Base-by-base conservation (phyloP, 2,329 filamentous ascomycete genomes). In the Eutypa lata region DNA sequence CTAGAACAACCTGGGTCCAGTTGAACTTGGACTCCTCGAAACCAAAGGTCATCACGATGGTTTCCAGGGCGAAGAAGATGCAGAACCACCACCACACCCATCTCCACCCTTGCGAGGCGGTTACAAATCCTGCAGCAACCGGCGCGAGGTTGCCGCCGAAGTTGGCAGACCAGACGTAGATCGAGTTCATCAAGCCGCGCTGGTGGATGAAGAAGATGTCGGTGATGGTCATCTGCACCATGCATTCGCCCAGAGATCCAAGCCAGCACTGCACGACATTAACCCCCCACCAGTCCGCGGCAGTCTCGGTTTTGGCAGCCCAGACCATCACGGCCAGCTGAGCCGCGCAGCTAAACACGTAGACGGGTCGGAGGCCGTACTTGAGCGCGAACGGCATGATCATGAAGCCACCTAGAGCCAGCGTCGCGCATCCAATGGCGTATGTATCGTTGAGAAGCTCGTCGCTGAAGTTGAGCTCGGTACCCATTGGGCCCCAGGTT, bases 311-410 rank as follows among this genome's bases (percentile, higher is more conserved):
- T 10, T 10, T 5, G 1, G 72, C 71, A 28, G 74, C 73, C 78
- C 78, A 81, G 47, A 81, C 69, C 45, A 70, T 75, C 5, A 73
- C 72, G 0, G 70, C 69, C 47, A 80, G 70, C 68, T 81, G 76
- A 52, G 78, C 72, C 38, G 73, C 58, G 52, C 73, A 75, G 38
- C 75, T 72, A 19, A 76, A 35, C 3, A 80, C 64, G 61, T 79
- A 81, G 3, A 81, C 72, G 1, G 79, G 76, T 2, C 79, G 70
- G 19, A 75, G 71, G 14, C 79, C 79, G 52, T 74, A 68, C 50
- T 79, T 76, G 49, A 79, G 76, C 2, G 78, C 78, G 5, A 81
- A 65, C 0, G 79, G 78, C 57, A 79, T 79, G 54, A 76, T 72
- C 48, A 81, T 67, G 58, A 81, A 76, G 45, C 18, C 14, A 10